phyloP scores from a whole-genome alignment of 116 monocot genomes.

The Posidonia oceanica region DNA sequence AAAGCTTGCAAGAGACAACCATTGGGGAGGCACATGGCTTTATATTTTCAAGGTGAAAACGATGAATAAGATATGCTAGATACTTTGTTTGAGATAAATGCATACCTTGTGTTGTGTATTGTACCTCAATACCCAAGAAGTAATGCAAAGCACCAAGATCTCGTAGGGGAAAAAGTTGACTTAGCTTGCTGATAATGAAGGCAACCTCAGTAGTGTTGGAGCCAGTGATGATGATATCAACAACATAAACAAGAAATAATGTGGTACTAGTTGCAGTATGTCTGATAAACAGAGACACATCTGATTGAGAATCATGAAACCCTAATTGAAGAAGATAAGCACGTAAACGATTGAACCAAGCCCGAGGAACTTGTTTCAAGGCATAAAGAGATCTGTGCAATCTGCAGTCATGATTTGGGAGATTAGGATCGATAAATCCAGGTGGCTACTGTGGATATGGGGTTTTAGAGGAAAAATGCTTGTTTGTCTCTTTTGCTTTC shows the following conservation, averaged over 20 bases:
- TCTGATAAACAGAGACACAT: too few relatives aligned
- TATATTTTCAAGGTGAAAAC: not conserved
- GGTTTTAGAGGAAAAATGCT: too few relatives aligned
- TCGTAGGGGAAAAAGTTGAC: not conserved
- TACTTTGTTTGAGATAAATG: too few relatives aligned
- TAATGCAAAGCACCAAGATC: not conserved
- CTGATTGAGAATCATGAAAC: too few relatives aligned
- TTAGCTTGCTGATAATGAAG: not conserved
- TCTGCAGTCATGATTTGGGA: not conserved
- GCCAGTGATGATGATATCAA: not conserved
- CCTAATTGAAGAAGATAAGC: too few relatives aligned
- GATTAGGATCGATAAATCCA: not conserved
- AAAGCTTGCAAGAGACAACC: not conserved
- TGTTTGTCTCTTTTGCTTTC: too few relatives aligned
- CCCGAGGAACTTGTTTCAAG: too few relatives aligned
- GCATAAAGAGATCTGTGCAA: too few relatives aligned
- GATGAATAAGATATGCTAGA: not conserved
- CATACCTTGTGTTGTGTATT: not conserved
- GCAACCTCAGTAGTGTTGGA: not conserved
- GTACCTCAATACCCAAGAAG: not conserved
- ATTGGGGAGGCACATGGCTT: not conserved
- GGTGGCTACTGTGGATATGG: not conserved
- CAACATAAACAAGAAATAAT: not conserved
- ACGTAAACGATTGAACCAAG: too few relatives aligned
- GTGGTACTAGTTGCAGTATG: too few relatives aligned